phyloP scores from a whole-genome alignment of 306 rosid species.

The Cucumis melo region DNA sequence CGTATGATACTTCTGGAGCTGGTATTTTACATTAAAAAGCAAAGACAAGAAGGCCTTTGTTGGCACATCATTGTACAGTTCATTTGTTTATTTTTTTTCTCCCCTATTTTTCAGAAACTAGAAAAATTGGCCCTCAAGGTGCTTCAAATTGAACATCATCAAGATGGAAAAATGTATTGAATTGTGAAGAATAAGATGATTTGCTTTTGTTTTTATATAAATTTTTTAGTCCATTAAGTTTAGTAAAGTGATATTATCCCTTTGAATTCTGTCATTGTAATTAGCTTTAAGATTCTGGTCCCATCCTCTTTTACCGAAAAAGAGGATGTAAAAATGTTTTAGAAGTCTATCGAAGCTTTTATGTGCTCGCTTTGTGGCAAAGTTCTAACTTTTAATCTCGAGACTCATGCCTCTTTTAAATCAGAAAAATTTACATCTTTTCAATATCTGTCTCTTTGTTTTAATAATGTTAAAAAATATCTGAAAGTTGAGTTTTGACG shows the following conservation, averaged over 20 bases:
- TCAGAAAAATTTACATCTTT: neutral
- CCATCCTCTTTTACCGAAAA: no score
- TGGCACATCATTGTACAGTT: slow-evolving; percentile 35
- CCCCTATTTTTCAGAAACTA: slow-evolving; percentile 16
- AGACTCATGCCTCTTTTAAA: no score
- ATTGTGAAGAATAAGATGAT: slow-evolving; percentile 18
- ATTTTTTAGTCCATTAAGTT: no score
- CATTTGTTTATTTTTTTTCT: slow-evolving; percentile 52
- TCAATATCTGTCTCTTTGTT: no score
- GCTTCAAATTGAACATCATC: slow-evolving; percentile 12
- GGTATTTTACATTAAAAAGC: slow-evolving; percentile 19
- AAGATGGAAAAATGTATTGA: slow-evolving; percentile 10
- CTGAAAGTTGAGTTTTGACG: no score
- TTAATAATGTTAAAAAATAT: no score
- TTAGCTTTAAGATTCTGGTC: neutral
- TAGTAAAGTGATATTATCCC: neutral
- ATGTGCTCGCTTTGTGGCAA: no score
- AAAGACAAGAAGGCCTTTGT: slow-evolving; percentile 20
- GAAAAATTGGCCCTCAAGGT: slow-evolving; percentile 16
- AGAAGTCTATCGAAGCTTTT: no score
- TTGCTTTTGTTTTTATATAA: neutral
- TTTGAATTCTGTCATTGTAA: neutral
- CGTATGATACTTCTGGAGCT: slow-evolving; percentile 23
- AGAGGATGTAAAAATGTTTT: neutral
- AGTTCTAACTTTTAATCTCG: no score